Conservation (phyloP, 495 filamentous ascomycete genomes). For the Daldinia grandis region DNA sequence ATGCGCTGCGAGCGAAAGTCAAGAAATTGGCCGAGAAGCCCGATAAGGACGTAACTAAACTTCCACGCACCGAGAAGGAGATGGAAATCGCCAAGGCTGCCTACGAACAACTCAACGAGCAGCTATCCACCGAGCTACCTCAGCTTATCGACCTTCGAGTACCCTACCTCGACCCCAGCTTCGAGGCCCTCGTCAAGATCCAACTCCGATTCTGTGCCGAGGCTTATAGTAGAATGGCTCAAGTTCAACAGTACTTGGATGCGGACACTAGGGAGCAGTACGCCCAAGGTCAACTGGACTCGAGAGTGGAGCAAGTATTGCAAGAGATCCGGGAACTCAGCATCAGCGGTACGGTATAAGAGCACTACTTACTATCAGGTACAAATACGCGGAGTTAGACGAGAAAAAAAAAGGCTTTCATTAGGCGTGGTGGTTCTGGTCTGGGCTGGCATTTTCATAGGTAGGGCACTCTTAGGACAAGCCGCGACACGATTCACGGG, state of each 20-base stretch:
- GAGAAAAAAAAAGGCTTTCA: slow-evolving; percentile 19
- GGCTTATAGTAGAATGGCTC: slow-evolving; percentile 95
- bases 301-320: slow-evolving; percentile 91
- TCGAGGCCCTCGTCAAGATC: slow-evolving; percentile 98
- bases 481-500: slow-evolving; percentile 20
- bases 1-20: slow-evolving; percentile 91
- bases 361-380: background rate
- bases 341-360: slow-evolving; percentile 72
- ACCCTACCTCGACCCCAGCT: slow-evolving; percentile 94
- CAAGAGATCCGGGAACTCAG: slow-evolving; percentile 97
- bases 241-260: slow-evolving; percentile 98
- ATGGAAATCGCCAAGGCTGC: slow-evolving; percentile 89
- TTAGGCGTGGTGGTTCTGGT: slow-evolving; percentile 17
- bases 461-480: slow-evolving; percentile 9
- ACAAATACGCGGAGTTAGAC: slow-evolving; percentile 28
- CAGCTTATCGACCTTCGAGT: slow-evolving; percentile 97
- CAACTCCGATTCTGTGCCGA: slow-evolving; percentile 97
- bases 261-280: slow-evolving; percentile 97
- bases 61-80: slow-evolving; percentile 93
- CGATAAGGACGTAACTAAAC: slow-evolving; percentile 95
- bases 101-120: slow-evolving; percentile 96
- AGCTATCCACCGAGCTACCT: slow-evolving; percentile 90
- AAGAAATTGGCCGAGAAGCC: slow-evolving; percentile 98
- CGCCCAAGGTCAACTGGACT: slow-evolving; percentile 90
- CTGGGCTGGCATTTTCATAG: slow-evolving; percentile 25